phyloP scores from a whole-genome alignment of 2,329 filamentous ascomycete genomes.

The Microdochium nivale region DNA sequence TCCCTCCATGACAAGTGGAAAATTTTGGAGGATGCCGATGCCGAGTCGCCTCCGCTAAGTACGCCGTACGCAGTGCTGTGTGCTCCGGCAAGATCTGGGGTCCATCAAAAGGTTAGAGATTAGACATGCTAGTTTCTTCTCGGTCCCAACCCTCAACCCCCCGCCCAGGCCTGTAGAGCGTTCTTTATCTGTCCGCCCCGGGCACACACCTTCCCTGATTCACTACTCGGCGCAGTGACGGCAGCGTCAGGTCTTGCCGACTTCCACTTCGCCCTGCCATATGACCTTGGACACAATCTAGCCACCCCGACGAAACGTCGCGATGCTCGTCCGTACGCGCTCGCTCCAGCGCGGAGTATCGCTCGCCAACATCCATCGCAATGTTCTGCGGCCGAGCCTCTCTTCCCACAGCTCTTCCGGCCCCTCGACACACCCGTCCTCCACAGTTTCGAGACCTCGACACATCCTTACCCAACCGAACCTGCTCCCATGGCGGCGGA shows the following conservation, averaged over 20 bases:
- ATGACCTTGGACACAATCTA: neutral
- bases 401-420: neutral
- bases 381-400: neutral
- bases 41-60: too few relatives aligned
- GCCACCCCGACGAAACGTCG: neutral
- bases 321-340: neutral
- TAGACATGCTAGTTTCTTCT: neutral
- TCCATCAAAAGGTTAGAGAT: too few relatives aligned
- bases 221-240: neutral
- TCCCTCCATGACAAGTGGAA: too few relatives aligned
- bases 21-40: too few relatives aligned
- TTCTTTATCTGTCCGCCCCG: too few relatives aligned
- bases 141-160: neutral
- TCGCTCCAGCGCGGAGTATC: neutral
- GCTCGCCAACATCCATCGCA: neutral
- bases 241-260: neutral
- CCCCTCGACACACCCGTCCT: conserved; percentile 5
- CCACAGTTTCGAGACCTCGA: conserved; percentile 7
- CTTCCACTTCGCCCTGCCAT: conserved; percentile 3
- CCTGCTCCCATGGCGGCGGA: conserved; percentile 13
- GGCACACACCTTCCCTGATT: neutral
- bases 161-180: neutral
- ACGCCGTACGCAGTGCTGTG: too few relatives aligned
- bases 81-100: too few relatives aligned
- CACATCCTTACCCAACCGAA: conserved; percentile 14